phyloP scores from a whole-genome alignment of 164 flowering plant genomes.

The Buxus sempervirens region DNA sequence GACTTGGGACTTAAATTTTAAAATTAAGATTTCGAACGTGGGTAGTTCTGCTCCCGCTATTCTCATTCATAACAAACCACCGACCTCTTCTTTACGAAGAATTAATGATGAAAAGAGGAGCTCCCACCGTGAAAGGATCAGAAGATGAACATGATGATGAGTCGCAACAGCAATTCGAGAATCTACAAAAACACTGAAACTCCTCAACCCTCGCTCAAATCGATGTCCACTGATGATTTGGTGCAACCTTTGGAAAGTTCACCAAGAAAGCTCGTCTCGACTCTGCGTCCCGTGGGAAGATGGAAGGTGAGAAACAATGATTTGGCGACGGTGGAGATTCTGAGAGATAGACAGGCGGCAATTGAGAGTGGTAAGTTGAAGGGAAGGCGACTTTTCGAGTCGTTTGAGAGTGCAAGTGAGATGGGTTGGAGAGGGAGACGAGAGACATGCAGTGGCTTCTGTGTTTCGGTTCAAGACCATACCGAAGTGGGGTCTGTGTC shows the following conservation, averaged over 20 bases:
- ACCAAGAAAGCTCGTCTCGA: slow-evolving; percentile 35
- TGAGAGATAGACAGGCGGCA: slow-evolving; percentile 33
- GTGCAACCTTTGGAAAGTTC: slow-evolving; percentile 20
- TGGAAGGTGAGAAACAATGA: slow-evolving; percentile 40
- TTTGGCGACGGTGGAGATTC: slow-evolving; percentile 29
- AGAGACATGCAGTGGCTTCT: slow-evolving; percentile 16
- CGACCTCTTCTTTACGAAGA: not conserved
- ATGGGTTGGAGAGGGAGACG: slow-evolving; percentile 7
- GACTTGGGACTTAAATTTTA: slow-evolving; percentile 1
- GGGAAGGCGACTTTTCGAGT: slow-evolving; percentile 42
- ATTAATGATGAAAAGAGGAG: not conserved
- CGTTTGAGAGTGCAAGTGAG: slow-evolving; percentile 12
- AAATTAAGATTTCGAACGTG: slow-evolving; percentile 13
- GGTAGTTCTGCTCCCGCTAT: slow-evolving; percentile 21
- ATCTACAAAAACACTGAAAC: slow-evolving; percentile 34
- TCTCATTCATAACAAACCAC: slow-evolving; percentile 9
- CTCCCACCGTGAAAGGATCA: not conserved
- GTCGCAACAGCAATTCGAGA: slow-evolving; percentile 21
- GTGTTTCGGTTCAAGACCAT: slow-evolving; percentile 21
- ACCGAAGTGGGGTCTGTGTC: slow-evolving; percentile 20
- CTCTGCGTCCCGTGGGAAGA: slow-evolving; percentile 25
- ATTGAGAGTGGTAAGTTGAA: slow-evolving; percentile 38
- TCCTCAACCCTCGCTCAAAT: slow-evolving; percentile 7
- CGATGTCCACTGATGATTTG: not conserved
- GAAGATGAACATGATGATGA: slow-evolving; percentile 4